Percentiles rank a stretch among this genome's conserved stretches.
Conservation (phyloP, 2,329 filamentous ascomycete species). For the Fusarium lateritium region DNA sequence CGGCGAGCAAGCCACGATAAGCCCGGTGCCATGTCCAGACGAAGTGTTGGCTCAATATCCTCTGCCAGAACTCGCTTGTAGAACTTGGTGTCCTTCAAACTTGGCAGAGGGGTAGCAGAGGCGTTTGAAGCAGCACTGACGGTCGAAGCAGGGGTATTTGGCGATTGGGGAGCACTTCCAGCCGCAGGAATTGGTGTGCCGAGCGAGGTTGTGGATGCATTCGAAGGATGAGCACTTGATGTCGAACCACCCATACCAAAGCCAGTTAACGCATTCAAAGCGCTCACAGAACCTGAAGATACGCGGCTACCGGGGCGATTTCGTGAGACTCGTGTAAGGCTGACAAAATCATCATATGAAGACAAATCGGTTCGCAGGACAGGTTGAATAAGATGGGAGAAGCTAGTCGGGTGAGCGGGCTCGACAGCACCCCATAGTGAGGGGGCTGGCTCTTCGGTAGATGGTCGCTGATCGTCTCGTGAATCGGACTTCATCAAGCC, state of each 20-base stretch:
- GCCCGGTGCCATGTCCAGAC: constrained; percentile 89
- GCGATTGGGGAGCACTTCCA: constrained; percentile 70
- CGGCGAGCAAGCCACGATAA: constrained; percentile 94
- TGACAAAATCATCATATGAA: constrained; percentile 88
- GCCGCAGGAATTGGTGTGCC: constrained; percentile 63
- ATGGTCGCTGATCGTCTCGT: constrained; percentile 60
- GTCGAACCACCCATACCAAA: constrained; percentile 63
- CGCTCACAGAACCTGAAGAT: constrained; percentile 76
- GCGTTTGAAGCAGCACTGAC: constrained; percentile 61
- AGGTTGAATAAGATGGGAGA: constrained; percentile 86
- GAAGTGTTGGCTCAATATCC: constrained; percentile 94
- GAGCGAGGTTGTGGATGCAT: constrained; percentile 73
- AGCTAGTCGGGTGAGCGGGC: constrained; percentile 74
- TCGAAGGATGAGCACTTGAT: constrained; percentile 66
- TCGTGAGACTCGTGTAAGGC: constrained; percentile 79
- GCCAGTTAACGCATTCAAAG: constrained; percentile 61
- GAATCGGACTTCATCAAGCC: constrained; percentile 78
- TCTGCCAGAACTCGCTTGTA: constrained; percentile 92
- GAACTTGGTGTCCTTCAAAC: constrained; percentile 91
- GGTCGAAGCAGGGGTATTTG: constrained; percentile 69
- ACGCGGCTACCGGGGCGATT: constrained; percentile 74
- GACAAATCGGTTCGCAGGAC: constrained; percentile 86
- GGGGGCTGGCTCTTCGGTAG: constrained; percentile 53
- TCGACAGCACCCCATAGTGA: constrained; percentile 57
- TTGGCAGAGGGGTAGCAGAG: constrained; percentile 61